Conservation (phyloP, 495 filamentous ascomycete species). For the Cercophora newfieldiana region DNA sequence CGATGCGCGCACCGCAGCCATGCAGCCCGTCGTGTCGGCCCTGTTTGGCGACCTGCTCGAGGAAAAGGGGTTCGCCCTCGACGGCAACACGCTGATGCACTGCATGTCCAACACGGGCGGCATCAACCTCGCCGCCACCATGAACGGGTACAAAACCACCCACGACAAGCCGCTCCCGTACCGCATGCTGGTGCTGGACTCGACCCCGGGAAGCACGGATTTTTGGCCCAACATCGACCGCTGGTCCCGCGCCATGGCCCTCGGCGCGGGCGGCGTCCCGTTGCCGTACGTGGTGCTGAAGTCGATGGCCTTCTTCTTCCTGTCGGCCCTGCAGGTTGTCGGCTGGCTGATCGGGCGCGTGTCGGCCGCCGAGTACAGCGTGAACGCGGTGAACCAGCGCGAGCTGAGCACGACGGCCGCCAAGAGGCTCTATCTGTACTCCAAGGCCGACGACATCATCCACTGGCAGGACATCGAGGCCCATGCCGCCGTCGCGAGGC, state of each 20-base stretch:
- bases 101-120: conserved; percentile 56
- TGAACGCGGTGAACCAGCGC: conserved; percentile 37
- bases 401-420: conserved; percentile 29
- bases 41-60: background rate
- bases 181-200: conserved; percentile 50
- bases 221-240: conserved; percentile 49
- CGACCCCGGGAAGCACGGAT: conserved; percentile 52
- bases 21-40: conserved; percentile 52
- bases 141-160: conserved; percentile 45
- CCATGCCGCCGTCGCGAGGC: conserved; percentile 47
- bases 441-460: conserved; percentile 57
- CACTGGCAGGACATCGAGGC: conserved; percentile 53
- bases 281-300: conserved; percentile 47
- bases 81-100: conserved; percentile 43
- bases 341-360: conserved; percentile 36
- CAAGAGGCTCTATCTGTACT: conserved; percentile 51
- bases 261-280: conserved; percentile 45
- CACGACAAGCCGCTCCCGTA: conserved; percentile 42
- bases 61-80: conserved; percentile 3
- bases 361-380: conserved; percentile 38
- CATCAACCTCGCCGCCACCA: conserved; percentile 49
- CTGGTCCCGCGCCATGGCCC: conserved; percentile 54
- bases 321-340: conserved; percentile 32
- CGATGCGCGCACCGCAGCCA: conserved; percentile 42
- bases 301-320: conserved; percentile 42